phyloP scores from a whole-genome alignment of 306 rosid species.

The Lathyrus oleraceus region DNA sequence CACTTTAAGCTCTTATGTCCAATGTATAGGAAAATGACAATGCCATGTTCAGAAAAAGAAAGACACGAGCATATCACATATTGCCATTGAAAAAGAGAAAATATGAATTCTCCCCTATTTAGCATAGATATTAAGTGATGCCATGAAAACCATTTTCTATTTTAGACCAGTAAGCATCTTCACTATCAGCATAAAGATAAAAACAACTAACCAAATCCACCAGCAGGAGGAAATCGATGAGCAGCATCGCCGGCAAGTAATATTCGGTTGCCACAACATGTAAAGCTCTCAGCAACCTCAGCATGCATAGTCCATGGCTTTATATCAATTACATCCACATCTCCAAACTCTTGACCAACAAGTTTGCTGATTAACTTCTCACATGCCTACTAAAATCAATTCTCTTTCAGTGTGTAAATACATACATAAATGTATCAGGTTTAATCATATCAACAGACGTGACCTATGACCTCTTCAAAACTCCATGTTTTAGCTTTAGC shows the following conservation, averaged over 20 bases:
- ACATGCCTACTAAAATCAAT: conserved; percentile 59
- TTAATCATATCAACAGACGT: conserved; percentile 21
- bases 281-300: conserved; percentile 88
- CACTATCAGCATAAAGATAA: conserved; percentile 26
- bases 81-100: conserved; percentile 19
- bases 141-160: conserved; percentile 2
- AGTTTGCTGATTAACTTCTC: conserved; percentile 72
- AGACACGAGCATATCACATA: background rate
- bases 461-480: conserved; percentile 16
- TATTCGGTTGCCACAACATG: conserved; percentile 54
- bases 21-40: conserved; percentile 3
- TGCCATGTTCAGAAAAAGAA: conserved; percentile 13
- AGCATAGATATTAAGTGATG: conserved; percentile 18
- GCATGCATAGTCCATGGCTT: conserved; percentile 99
- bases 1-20: background rate
- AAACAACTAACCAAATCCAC: conserved; percentile 86
- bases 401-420: conserved; percentile 30
- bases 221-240: conserved; percentile 98
- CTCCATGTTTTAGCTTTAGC: conserved; percentile 17
- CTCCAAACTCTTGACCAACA: conserved; percentile 75
- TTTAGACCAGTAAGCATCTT: conserved; percentile 15
- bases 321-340: conserved; percentile 71
- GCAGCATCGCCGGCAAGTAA: conserved; percentile 96
- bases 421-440: conserved; percentile 8
- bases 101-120: conserved; percentile 5